These are phyloP conservation scores for Epichloe typhina DNA, from an alignment of 2,329 filamentous ascomycete species.

Conservation along the genomic window DNA sequence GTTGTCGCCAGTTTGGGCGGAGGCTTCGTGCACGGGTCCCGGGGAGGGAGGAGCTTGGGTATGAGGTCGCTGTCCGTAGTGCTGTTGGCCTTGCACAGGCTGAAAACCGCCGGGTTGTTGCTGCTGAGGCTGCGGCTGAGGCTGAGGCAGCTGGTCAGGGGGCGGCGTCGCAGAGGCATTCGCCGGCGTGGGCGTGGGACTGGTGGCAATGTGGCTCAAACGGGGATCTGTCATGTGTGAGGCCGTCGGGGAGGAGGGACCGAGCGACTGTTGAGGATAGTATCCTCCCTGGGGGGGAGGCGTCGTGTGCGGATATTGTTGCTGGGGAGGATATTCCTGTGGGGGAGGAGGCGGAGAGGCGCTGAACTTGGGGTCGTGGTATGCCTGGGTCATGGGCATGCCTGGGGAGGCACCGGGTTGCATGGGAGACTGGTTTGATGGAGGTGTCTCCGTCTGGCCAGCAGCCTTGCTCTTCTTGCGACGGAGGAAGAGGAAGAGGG, in stretches of 20 bases:
- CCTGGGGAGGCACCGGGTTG: conserved; percentile 1
- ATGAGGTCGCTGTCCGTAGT: neutral
- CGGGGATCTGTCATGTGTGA: conserved; percentile 12
- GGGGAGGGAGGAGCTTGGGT: neutral
- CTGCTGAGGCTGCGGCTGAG: conserved; percentile 8
- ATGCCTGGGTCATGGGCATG: conserved; percentile 6
- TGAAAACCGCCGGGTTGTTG: conserved; percentile 12
- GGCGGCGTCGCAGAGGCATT: conserved; percentile 8
- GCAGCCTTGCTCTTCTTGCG: conserved; percentile 13
- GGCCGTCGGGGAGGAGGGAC: conserved; percentile 7
- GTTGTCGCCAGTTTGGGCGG: conserved; percentile 20
- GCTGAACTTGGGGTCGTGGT: conserved; percentile 17
- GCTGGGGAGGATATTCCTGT: conserved; percentile 10
- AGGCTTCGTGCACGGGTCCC: conserved; percentile 21
- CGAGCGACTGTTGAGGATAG: conserved; percentile 8
- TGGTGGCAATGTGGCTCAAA: conserved; percentile 7
- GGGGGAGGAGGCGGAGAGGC: conserved; percentile 2
- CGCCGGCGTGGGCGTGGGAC: conserved; percentile 10
- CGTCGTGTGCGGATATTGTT: conserved; percentile 10
- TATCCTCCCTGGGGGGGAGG: conserved; percentile 5
- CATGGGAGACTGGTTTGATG: conserved; percentile 1
- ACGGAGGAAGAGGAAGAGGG: conserved; percentile 20
- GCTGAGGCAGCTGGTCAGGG: conserved; percentile 10
- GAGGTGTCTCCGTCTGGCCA: conserved; percentile 4
- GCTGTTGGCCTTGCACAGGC: neutral